These are phyloP conservation scores for Lepidium didymum DNA, from an alignment of 345 rosid species.

Conservation along the genomic window DNA sequence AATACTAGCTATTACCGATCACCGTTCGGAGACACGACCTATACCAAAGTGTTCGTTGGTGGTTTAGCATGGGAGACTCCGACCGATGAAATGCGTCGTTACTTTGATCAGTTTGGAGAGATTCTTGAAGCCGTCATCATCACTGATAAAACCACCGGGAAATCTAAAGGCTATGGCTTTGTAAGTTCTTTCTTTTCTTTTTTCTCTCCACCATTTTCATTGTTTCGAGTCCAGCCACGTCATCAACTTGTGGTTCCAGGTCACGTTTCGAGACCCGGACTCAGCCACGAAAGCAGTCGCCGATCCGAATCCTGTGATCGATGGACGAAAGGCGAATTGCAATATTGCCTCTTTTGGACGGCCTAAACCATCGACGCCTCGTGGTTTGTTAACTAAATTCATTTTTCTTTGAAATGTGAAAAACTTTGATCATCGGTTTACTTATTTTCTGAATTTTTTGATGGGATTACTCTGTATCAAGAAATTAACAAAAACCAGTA, in stretches of 20 bases:
- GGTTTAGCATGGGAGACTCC: conserved; percentile 98
- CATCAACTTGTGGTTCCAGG: conserved; percentile 35
- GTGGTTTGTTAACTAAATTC: conserved; percentile 38
- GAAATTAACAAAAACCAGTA: not conserved
- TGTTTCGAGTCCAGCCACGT: not conserved
- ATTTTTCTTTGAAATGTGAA: not conserved
- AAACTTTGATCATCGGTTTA: not conserved
- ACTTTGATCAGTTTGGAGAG: conserved; percentile 87
- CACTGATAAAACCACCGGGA: conserved; percentile 68
- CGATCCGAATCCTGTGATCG: conserved; percentile 79
- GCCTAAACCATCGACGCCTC: conserved; percentile 74
- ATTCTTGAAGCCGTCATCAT: conserved; percentile 96
- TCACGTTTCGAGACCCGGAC: conserved; percentile 85
- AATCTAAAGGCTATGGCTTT: conserved; percentile 95
- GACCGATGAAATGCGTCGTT: conserved; percentile 68
- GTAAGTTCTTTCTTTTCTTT: conserved; percentile 39
- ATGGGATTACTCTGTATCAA: not conserved
- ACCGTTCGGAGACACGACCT: conserved; percentile 87
- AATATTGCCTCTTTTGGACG: conserved; percentile 88
- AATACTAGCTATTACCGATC: conserved; percentile 54
- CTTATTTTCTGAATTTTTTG: not conserved
- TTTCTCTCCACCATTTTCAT: not conserved
- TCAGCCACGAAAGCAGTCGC: conserved; percentile 77
- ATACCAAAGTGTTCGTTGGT: conserved; percentile 84
- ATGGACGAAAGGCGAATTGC: conserved; percentile 87